Evolutionary conservation across 495 filamentous ascomycete genomes (phyloP), one percentile per base, ranked within the genome.

Genomic region (Neurospora sp.): DNA sequence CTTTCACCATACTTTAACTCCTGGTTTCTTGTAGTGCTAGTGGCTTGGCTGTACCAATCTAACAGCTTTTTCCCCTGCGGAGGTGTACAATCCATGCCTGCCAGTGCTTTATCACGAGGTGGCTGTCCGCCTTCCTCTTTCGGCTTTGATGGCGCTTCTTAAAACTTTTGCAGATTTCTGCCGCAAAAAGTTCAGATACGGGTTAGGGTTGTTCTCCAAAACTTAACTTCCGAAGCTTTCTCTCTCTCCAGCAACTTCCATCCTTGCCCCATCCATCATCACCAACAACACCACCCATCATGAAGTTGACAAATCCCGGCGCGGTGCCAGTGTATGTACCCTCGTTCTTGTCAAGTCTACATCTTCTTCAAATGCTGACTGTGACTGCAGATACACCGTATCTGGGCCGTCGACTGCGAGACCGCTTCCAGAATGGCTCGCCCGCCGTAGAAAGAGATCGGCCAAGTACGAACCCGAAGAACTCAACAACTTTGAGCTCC

Each of bases 341-440:
- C 35, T 37, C 35, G 35, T 37, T 37, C 35, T 37, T 37, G 35
- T 37, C 35, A 37, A 37, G 35, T 37, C 35, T 37, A 37, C 35
- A 37, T 37, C 4, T 6, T 37, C 35, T 37, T 37, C 35, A 37
- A 37, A 71, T 45, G 41, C 71, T 31, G 71, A 48, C 9, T 12
- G 75, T 68, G 0, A 3, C 7, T 39, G 1, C 72, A 80, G 79
- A 59, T 80, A 99, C 79, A 99, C 96, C 65, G 91, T 99, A 79
- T 92, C 95, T 27, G 96, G 96, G 70, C 93, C 93, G 9, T 93
- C 94, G 40, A 96, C 95, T 12, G 92, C 95, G 7, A 87, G 96
- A 16, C 92, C 94, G 37, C 88, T 99, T 4, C 96, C 96, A 70
- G 96, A 99, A 84, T 99, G 96, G 87, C 91, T 98, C 71, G 91